Evolutionary conservation across 2,329 filamentous ascomycete species (phyloP).

Genomic region (Aspergillus oerlinghausenensis): DNA sequence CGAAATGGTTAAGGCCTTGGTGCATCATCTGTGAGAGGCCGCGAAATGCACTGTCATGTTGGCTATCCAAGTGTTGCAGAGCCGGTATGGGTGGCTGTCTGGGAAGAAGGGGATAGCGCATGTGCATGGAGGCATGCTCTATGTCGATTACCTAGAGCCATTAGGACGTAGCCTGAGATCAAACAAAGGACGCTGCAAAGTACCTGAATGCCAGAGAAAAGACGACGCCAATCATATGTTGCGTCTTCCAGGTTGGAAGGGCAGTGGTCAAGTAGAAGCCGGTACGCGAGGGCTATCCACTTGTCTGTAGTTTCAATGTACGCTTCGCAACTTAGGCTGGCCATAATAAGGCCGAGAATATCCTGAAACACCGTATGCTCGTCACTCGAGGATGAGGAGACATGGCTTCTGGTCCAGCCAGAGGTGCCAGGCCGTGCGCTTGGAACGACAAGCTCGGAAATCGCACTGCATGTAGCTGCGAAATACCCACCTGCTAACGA

Average conservation of each 20-base stretch:
- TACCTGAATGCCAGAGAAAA: conserved; percentile 26
- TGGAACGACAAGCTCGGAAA: conserved; percentile 21
- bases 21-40: conserved; percentile 29
- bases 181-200: background rate
- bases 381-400: background rate
- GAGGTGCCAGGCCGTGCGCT: background rate
- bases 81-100: conserved; percentile 18
- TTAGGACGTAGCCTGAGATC: background rate
- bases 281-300: conserved; percentile 29
- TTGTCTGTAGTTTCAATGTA: conserved; percentile 23
- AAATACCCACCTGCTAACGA: conserved; percentile 20
- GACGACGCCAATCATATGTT: conserved; percentile 18
- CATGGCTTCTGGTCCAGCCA: background rate
- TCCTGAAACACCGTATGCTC: conserved; percentile 20
- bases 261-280: conserved; percentile 25
- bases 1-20: conserved; percentile 26
- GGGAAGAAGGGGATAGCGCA: conserved; percentile 26
- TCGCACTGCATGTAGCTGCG: conserved; percentile 21
- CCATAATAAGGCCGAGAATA: conserved; percentile 27
- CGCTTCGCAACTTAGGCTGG: conserved; percentile 27
- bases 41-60: conserved; percentile 22
- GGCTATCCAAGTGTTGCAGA: conserved; percentile 16
- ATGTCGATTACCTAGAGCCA: conserved; percentile 23
- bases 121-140: conserved; percentile 29
- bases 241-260: conserved; percentile 10